A percentile compares a stretch with the other conserved stretches of the same genome.
Conservation (phyloP, 2,329 filamentous ascomycete species). For the Phyllosticta capitalensis region DNA sequence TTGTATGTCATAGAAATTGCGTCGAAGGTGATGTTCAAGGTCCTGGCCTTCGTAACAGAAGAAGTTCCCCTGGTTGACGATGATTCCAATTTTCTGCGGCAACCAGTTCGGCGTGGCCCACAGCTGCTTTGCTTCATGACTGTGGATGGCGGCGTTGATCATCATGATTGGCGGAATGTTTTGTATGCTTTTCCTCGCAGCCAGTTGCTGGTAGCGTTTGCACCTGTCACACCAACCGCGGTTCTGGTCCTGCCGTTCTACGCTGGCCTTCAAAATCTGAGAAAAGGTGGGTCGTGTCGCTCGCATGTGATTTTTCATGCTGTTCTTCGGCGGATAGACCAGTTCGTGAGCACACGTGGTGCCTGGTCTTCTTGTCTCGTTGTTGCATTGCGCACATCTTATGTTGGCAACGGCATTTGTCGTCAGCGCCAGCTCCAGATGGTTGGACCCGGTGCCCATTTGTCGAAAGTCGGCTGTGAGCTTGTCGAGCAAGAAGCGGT, state of each 20-base stretch:
- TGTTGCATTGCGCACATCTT: slow-evolving; percentile 75
- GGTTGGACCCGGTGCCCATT: slow-evolving; percentile 45
- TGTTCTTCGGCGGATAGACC: slow-evolving; percentile 59
- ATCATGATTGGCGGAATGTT: slow-evolving; percentile 77
- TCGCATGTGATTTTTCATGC: slow-evolving; percentile 47
- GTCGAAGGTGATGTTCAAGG: slow-evolving; percentile 66
- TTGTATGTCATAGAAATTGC: slow-evolving; percentile 68
- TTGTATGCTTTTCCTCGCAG: slow-evolving; percentile 75
- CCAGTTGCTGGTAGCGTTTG: slow-evolving; percentile 79
- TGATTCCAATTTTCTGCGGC: slow-evolving; percentile 86
- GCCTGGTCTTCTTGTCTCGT: slow-evolving; percentile 72
- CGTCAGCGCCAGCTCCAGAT: slow-evolving; percentile 65
- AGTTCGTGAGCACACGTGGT: slow-evolving; percentile 79
- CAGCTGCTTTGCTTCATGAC: slow-evolving; percentile 62
- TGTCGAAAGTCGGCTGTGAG: slow-evolving; percentile 68
- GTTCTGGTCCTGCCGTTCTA: slow-evolving; percentile 80
- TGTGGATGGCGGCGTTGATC: slow-evolving; percentile 70
- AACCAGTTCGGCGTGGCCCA: slow-evolving; percentile 90
- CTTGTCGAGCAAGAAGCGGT: slow-evolving; percentile 74
- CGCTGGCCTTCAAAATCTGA: slow-evolving; percentile 81
- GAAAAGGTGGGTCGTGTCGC: slow-evolving; percentile 58
- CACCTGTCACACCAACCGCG: slow-evolving; percentile 92
- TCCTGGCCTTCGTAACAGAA: slow-evolving; percentile 94
- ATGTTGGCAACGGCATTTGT: slow-evolving; percentile 66
- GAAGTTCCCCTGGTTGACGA: slow-evolving; percentile 83